phyloP scores from a whole-genome alignment of 768 basidiomycete genomes.

The Leccinum truebloodii region DNA sequence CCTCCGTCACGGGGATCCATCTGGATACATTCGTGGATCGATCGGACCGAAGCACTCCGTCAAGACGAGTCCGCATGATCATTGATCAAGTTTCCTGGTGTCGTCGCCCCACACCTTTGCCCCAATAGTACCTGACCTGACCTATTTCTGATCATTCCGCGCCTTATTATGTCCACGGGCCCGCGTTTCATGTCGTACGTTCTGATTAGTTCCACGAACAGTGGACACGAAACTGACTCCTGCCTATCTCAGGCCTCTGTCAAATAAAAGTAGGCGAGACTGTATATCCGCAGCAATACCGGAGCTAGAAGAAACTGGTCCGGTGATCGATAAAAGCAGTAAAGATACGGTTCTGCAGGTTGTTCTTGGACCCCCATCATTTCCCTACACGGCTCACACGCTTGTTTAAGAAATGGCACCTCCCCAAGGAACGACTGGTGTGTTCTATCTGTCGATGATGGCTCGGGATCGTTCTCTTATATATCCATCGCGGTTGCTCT shows the following conservation, averaged over 20 bases:
- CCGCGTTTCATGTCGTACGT: not conserved
- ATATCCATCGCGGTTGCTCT: not conserved
- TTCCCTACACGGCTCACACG: slow-evolving; percentile 2
- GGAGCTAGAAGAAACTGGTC: slow-evolving; percentile 2
- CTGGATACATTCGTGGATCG: not conserved
- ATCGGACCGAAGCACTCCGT: not conserved
- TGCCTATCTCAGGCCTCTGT: not conserved
- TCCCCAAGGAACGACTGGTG: slow-evolving; percentile 45
- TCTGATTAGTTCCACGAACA: not conserved
- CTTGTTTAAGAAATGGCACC: slow-evolving; percentile 34
- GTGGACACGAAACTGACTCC: not conserved
- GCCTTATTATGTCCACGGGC: not conserved
- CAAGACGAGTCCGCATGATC: slow-evolving; percentile 12
- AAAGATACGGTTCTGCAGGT: not conserved
- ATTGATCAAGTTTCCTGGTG: slow-evolving; percentile 10
- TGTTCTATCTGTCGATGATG: slow-evolving; percentile 2
- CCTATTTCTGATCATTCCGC: slow-evolving; percentile 12
- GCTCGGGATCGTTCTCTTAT: not conserved
- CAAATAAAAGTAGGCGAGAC: not conserved
- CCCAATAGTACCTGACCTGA: not conserved
- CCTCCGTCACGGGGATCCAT: not conserved
- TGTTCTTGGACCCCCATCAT: slow-evolving; percentile 4
- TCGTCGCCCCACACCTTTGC: not conserved
- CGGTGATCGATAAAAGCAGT: slow-evolving; percentile 15
- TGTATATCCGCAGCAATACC: slow-evolving; percentile 4